Percentiles rank a stretch among this genome's conserved stretches.
phyloP scores from a whole-genome alignment of 2,329 filamentous ascomycete species.

The Aquanectria penicillioides region DNA sequence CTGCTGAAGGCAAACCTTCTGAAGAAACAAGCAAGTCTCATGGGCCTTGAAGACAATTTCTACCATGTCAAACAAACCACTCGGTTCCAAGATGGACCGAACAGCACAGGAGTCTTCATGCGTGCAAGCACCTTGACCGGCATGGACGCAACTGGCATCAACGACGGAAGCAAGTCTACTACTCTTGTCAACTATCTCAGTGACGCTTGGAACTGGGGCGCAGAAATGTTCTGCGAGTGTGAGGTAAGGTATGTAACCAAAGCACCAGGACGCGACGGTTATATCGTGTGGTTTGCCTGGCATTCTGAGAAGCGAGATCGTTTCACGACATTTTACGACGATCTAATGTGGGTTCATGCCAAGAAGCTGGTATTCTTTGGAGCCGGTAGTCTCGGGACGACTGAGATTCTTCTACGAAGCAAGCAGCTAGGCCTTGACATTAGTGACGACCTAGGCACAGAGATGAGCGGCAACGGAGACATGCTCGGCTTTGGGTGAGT shows the following conservation, averaged over 20 bases:
- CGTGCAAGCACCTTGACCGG: constrained; percentile 67
- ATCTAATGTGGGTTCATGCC: constrained; percentile 75
- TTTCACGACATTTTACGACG: constrained; percentile 38
- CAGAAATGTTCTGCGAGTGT: constrained; percentile 76
- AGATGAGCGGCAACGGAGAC: constrained; percentile 74
- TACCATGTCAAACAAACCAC: constrained; percentile 69
- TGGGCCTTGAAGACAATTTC: constrained; percentile 64
- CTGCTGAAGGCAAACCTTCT: constrained; percentile 67
- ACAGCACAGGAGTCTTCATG: constrained; percentile 72
- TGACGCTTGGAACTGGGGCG: constrained; percentile 78
- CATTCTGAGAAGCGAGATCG: constrained; percentile 45
- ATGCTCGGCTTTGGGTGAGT: constrained; percentile 69
- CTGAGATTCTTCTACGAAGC: constrained; percentile 71
- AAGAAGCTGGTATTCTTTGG: constrained; percentile 73
- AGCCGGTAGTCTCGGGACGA: constrained; percentile 71
- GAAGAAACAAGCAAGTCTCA: constrained; percentile 62
- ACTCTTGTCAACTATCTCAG: constrained; percentile 73
- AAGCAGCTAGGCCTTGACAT: constrained; percentile 66
- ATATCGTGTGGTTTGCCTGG: constrained; percentile 73
- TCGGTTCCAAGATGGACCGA: constrained; percentile 68
- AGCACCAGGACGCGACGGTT: constrained; percentile 61
- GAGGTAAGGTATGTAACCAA: constrained; percentile 72
- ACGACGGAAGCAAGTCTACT: constrained; percentile 74
- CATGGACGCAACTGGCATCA: constrained; percentile 71
- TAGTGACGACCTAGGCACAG: constrained; percentile 66